These are phyloP conservation scores for Arthroderma sp. DNA, from an alignment of 2,329 filamentous ascomycete species.

Conservation along the genomic window DNA sequence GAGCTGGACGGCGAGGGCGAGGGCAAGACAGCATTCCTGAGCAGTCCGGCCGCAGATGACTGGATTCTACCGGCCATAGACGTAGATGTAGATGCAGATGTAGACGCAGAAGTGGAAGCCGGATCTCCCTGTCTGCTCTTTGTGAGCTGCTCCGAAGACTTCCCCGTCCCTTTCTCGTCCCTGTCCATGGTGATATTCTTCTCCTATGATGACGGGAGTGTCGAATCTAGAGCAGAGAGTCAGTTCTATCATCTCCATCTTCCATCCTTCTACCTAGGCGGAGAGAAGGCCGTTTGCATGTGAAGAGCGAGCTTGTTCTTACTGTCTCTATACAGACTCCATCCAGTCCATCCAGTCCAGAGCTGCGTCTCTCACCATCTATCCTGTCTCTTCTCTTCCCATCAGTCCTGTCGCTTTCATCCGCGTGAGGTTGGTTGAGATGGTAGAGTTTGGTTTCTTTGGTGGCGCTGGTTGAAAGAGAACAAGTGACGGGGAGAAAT, in stretches of 20 bases:
- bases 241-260: too few relatives aligned
- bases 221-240: too few relatives aligned
- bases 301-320: too few relatives aligned
- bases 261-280: too few relatives aligned
- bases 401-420: too few relatives aligned
- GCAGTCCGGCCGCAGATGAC: slow-evolving; percentile 14
- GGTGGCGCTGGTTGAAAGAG: background rate
- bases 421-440: too few relatives aligned
- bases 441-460: background rate
- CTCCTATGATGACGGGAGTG: background rate
- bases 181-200: background rate
- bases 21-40: slow-evolving; percentile 9
- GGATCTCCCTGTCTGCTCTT: background rate
- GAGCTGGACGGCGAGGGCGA: slow-evolving; percentile 5
- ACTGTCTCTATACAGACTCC: too few relatives aligned
- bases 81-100: background rate
- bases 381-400: too few relatives aligned
- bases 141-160: background rate
- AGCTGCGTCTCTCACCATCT: too few relatives aligned
- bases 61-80: background rate
- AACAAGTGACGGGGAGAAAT: background rate
- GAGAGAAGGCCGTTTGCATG: too few relatives aligned
- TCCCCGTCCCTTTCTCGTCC: background rate
- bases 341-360: too few relatives aligned
- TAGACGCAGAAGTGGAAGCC: background rate